Conservation (phyloP, 768 basidiomycete species). For the Neoboletus brunneissimus region DNA sequence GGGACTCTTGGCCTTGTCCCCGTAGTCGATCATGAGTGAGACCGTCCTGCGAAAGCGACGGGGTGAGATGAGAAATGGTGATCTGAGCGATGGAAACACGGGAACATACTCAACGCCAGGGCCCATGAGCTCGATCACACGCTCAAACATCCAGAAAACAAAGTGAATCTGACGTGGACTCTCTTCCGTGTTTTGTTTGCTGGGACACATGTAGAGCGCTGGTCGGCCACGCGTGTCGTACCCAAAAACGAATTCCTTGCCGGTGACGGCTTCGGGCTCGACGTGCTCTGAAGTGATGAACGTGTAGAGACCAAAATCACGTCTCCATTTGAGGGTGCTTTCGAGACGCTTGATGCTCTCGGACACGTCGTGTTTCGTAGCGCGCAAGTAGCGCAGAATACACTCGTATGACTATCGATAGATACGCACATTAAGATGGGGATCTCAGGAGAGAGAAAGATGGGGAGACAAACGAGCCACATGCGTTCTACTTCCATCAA, state of each 20-base stretch:
- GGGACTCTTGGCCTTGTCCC: slow-evolving; percentile 63
- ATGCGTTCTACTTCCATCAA: slow-evolving; percentile 69
- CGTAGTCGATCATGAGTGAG: slow-evolving; percentile 73
- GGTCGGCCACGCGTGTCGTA: slow-evolving; percentile 67
- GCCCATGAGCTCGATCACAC: slow-evolving; percentile 71
- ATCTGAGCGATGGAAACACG: background rate
- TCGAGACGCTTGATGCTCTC: slow-evolving; percentile 64
- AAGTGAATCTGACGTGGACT: slow-evolving; percentile 66
- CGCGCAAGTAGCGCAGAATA: slow-evolving; percentile 73
- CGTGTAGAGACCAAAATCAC: slow-evolving; percentile 74
- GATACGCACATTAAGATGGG: background rate
- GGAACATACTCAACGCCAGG: slow-evolving; percentile 73
- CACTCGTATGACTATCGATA: slow-evolving; percentile 58
- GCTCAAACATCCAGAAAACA: slow-evolving; percentile 75
- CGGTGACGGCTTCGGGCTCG: slow-evolving; percentile 78
- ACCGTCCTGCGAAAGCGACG: slow-evolving; percentile 48
- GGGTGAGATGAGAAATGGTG: background rate
- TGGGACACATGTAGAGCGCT: slow-evolving; percentile 63
- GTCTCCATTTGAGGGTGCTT: slow-evolving; percentile 72
- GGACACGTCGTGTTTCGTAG: slow-evolving; percentile 68
- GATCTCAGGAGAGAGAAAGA: background rate
- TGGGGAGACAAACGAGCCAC: slow-evolving; percentile 56
- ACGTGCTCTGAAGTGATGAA: slow-evolving; percentile 57
- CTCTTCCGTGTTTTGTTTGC: slow-evolving; percentile 77
- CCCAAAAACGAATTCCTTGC: slow-evolving; percentile 78